Conservation (phyloP, 106 monocot genomes). For the Allium sativum region DNA sequence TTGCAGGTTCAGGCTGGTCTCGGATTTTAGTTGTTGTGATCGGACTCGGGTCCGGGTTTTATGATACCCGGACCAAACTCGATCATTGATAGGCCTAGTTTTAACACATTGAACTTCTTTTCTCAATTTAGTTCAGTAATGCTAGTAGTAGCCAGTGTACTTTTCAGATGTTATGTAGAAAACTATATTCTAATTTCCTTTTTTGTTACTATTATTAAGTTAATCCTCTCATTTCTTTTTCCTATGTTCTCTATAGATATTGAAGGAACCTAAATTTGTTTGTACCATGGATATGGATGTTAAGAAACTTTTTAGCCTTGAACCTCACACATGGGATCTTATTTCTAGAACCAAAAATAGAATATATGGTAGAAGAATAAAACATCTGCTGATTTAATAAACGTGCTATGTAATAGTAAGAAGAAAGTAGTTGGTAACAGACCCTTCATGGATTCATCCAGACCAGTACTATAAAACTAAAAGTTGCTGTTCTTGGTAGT, state of each 20-base stretch:
- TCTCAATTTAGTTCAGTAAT: too few species aligned
- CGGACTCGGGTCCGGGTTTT: too few species aligned
- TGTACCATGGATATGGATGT: slow-evolving; percentile 94
- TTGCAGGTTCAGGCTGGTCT: too few species aligned
- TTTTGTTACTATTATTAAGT: neutral
- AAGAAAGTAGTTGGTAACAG: slow-evolving; percentile 6
- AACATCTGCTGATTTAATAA: slow-evolving; percentile 33
- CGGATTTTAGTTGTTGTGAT: too few species aligned
- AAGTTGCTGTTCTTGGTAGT: slow-evolving; percentile 82
- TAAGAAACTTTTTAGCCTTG: slow-evolving; percentile 67
- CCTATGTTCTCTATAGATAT: slow-evolving; percentile 33
- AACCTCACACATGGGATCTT: slow-evolving; percentile 91
- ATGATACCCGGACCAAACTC: too few species aligned
- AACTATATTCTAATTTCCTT: too few species aligned
- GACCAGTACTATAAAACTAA: slow-evolving; percentile 30
- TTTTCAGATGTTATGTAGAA: too few species aligned
- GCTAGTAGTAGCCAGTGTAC: too few species aligned
- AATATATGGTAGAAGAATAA: slow-evolving; percentile 49
- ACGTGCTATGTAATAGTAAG: slow-evolving; percentile 26
- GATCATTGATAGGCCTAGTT: too few species aligned
- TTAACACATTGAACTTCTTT: too few species aligned
- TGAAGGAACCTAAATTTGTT: slow-evolving; percentile 92
- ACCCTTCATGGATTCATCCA: slow-evolving; percentile 5
- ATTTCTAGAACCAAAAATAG: slow-evolving; percentile 81
- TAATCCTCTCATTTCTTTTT: neutral